Conservation (phyloP, 805 yeast genomes). For the Saccharomycopsis javanensis region DNA sequence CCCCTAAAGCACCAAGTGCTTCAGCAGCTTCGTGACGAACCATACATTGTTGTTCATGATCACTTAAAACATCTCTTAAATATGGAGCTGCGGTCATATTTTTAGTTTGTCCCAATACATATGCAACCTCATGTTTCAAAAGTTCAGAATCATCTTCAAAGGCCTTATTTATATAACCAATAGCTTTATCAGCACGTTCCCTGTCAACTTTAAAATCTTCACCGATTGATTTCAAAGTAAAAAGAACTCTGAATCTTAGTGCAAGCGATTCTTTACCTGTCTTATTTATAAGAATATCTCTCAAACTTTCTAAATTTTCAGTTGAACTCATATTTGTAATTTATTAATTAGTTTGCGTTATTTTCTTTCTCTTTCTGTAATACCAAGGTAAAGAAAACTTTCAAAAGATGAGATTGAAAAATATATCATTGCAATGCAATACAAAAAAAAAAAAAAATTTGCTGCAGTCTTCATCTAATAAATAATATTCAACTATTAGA, state of each 20-base stretch:
- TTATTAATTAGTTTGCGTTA: background rate
- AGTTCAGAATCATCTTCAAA: conserved; percentile 78
- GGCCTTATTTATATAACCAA: conserved; percentile 76
- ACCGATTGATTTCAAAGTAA: conserved; percentile 81
- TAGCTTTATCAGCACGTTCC: conserved; percentile 52
- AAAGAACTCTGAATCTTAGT: conserved; percentile 85
- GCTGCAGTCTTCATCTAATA: too few species aligned
- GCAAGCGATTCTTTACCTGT: conserved; percentile 68
- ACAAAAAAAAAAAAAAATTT: too few species aligned
- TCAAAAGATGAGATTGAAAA: too few species aligned
- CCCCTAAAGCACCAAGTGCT: conserved; percentile 94
- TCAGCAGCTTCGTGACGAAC: conserved; percentile 99
- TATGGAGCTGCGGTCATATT: conserved; percentile 70
- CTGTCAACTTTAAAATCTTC: conserved; percentile 50
- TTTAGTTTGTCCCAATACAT: conserved; percentile 91
- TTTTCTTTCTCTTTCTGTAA: too few species aligned
- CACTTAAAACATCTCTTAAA: conserved; percentile 60
- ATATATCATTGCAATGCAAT: too few species aligned
- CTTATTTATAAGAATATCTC: conserved; percentile 60
- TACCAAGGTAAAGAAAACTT: too few species aligned
- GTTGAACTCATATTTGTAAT: background rate
- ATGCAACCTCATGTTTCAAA: conserved; percentile 95
- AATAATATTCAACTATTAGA: too few species aligned
- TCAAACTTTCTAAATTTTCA: conserved; percentile 45
- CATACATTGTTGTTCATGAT: conserved; percentile 75